These are phyloP conservation scores for Knoxia roxburghii DNA, from an alignment of 257 asterid species.

Conservation along the genomic window DNA sequence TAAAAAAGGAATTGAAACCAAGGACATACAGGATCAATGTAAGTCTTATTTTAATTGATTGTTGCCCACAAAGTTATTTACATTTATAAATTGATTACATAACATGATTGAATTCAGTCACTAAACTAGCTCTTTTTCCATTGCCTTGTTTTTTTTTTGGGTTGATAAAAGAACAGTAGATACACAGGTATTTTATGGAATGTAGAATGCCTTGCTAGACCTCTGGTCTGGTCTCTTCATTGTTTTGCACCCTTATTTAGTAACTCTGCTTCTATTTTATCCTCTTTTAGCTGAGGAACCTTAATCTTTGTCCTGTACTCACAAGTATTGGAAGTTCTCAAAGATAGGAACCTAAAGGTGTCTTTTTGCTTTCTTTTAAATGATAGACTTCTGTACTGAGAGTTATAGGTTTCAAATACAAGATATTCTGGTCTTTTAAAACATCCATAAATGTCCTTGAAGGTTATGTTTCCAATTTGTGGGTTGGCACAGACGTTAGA, in stretches of 20 bases:
- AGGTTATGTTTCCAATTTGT: neutral
- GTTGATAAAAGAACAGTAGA: neutral
- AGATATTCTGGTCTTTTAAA: neutral
- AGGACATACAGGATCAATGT: slow-evolving; percentile 92
- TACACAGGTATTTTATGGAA: neutral
- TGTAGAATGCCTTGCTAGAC: neutral
- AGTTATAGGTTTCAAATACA: neutral
- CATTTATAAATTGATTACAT: neutral
- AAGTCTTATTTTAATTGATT: slow-evolving; percentile 3
- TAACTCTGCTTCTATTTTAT: neutral
- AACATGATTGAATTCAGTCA: neutral
- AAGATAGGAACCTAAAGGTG: neutral
- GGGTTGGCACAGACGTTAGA: neutral
- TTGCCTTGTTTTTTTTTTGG: neutral
- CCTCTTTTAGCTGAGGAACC: neutral
- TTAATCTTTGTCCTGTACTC: neutral
- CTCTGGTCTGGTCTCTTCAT: neutral
- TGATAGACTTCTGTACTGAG: neutral
- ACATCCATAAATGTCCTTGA: neutral
- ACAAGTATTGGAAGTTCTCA: neutral
- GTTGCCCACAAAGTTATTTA: neutral
- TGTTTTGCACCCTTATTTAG: neutral
- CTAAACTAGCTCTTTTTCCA: neutral
- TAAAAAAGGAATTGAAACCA: slow-evolving; percentile 73
- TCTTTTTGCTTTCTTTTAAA: neutral